Evolutionary conservation across 1,139 yeast species (phyloP).

Genomic region (Kodamaea plutei): DNA sequence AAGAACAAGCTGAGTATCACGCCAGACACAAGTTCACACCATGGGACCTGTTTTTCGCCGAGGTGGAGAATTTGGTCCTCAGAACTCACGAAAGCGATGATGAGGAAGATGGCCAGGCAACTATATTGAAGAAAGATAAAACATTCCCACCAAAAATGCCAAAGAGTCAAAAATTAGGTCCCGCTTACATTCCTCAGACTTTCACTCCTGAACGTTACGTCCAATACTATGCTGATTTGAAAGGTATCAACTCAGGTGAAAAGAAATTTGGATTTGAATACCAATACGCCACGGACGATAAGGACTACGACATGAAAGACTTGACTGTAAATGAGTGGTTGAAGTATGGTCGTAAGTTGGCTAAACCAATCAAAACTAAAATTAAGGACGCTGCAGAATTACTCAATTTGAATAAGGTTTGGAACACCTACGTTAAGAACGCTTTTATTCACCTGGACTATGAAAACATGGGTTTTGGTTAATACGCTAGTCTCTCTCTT

Average conservation of each 20-base stretch:
- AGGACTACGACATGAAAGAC: conserved; percentile 49
- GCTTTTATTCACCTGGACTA: conserved; percentile 66
- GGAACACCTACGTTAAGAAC: conserved; percentile 44
- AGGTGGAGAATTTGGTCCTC: conserved; percentile 33
- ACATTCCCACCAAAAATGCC: conserved; percentile 71
- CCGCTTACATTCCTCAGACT: conserved; percentile 67
- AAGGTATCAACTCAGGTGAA: conserved; percentile 43
- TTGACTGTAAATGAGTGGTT: conserved; percentile 62
- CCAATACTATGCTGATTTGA: conserved; percentile 67
- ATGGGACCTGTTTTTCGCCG: conserved; percentile 55
- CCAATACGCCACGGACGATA: conserved; percentile 67
- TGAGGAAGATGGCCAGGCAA: conserved; percentile 17
- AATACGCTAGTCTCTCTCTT: too few species aligned
- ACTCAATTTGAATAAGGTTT: conserved; percentile 27
- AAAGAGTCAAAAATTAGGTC: conserved; percentile 52
- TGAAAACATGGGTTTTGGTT: conserved; percentile 42
- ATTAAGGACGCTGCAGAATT: conserved; percentile 12
- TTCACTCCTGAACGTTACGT: conserved; percentile 70
- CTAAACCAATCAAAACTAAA: conserved; percentile 30
- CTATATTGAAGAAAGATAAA: conserved; percentile 39
- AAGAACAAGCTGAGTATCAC: conserved; percentile 11
- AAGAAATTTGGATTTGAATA: conserved; percentile 54
- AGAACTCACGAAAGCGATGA: conserved; percentile 13
- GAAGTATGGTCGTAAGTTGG: conserved; percentile 50
- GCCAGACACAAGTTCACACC: conserved; percentile 25